These are phyloP conservation scores for Hevea brasiliensis DNA, from an alignment of 345 rosid species.

Conservation along the genomic window DNA sequence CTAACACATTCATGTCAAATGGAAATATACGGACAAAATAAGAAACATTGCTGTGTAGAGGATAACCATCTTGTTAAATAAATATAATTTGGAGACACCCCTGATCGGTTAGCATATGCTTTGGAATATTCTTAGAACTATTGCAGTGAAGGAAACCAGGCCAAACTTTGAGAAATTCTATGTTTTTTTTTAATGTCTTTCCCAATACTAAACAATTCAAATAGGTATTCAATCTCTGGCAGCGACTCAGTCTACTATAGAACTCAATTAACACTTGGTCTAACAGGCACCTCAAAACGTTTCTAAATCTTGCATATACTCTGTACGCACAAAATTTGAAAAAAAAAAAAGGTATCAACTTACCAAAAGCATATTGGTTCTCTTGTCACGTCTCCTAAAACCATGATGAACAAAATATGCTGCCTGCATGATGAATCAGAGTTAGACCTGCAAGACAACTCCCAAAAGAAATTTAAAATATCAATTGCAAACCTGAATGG, in stretches of 20 bases:
- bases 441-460: conserved; percentile 12
- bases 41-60: neutral
- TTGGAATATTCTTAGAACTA: neutral
- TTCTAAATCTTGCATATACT: neutral
- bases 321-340: neutral
- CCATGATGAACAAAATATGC: conserved; percentile 69
- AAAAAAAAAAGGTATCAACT: conserved; percentile 4
- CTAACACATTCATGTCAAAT: neutral
- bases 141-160: neutral
- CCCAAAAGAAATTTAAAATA: neutral
- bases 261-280: neutral
- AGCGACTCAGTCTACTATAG: neutral
- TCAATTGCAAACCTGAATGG: conserved; percentile 59
- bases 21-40: neutral
- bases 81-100: neutral
- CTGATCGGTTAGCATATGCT: neutral
- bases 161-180: neutral
- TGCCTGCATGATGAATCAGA: conserved; percentile 52
- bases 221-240: neutral
- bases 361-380: conserved; percentile 96
- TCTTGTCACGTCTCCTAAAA: conserved; percentile 83
- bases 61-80: neutral
- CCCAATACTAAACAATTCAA: neutral
- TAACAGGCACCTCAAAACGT: neutral
- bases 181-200: neutral